Conservation (phyloP, 768 basidiomycete species). For the Porphyrellus cyaneotinctus region DNA sequence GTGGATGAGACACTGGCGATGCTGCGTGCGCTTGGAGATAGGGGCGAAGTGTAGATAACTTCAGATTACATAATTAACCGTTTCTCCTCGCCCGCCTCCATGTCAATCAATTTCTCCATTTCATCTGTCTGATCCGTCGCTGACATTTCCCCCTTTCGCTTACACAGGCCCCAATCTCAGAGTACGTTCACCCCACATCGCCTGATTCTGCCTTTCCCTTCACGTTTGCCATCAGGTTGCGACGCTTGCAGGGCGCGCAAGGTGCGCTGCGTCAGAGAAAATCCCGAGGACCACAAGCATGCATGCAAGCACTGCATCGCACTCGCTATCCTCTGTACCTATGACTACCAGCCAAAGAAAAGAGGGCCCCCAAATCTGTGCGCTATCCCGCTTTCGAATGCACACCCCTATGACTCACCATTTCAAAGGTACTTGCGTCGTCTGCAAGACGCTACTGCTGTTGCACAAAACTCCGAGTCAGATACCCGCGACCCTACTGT, state of each 20-base stretch:
- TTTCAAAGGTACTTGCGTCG: constrained; percentile 65
- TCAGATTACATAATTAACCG: constrained; percentile 10
- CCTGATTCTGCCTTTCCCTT: constrained; percentile 20
- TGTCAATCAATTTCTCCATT: constrained; percentile 27
- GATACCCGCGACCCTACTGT: constrained; percentile 36
- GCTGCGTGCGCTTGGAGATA: constrained; percentile 17
- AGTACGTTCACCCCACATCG: constrained; percentile 44
- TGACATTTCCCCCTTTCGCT: constrained; percentile 26
- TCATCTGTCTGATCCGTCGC: constrained; percentile 26
- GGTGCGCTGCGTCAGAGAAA: constrained; percentile 79
- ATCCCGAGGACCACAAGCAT: constrained; percentile 69
- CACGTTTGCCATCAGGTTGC: constrained; percentile 52
- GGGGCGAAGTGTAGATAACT: constrained; percentile 8
- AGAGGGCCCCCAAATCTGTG: constrained; percentile 90
- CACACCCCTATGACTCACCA: background rate
- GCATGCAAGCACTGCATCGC: constrained; percentile 86
- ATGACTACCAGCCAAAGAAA: constrained; percentile 92
- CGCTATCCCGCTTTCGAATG: constrained; percentile 21
- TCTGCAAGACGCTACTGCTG: constrained; percentile 70
- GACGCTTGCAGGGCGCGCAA: constrained; percentile 86
- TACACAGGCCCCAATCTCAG: constrained; percentile 74
- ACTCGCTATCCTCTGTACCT: constrained; percentile 80
- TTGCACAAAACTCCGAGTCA: constrained; percentile 30
- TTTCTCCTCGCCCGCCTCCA: too few species aligned
- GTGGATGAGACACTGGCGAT: constrained; percentile 15